Base-by-base conservation (phyloP, 2,329 filamentous ascomycete genomes). In the Sporothrix variecibatus region DNA sequence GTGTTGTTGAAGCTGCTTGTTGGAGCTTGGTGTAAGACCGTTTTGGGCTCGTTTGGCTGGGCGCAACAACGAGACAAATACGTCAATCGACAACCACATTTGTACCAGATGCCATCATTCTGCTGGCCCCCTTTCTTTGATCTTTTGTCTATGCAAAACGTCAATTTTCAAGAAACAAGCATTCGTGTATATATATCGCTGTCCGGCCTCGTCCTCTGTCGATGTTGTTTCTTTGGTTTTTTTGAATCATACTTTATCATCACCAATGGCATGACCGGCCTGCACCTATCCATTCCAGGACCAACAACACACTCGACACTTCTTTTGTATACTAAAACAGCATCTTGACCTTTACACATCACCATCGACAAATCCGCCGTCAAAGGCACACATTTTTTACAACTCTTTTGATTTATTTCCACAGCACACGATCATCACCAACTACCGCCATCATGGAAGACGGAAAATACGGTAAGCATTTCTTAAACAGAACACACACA, bases 391-490 rank as follows among this genome's bases (percentile, higher is more conserved):
- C 40, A 40, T 56, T 71, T 43, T 71, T 46, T 28, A 15, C 12
- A 7, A 8, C 34, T 11, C 17, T 43, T 46, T 67, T 28, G 38
- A 46, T 28, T 28, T 23, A 26, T 28, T 46, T 67, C 20, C 7
- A 31, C 20, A 67, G 12, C 38, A 43, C 11, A 46, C 34, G 23
- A 20, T 11, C n/a, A 71, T 20, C 40, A 23, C 23, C 46, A 68
- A 43, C 72, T 62, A 40, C 49, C 38, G 49, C n/a, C 65, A 73
- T 17, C 67, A 74, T 74, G 73, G 73, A 74, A 28, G 70, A 74
- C 73, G 73, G 73, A 74, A 69, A 72, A 62, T 60, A 68, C n/a
- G 73, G 73, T 72, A 74, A 28, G 73, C 40, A 12, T 56, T n/a
- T 5, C 3, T 69, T 28, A 9, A 38, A 34, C 8, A 8, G 34